Base-by-base conservation (phyloP, 2,329 filamentous ascomycete genomes). In the Pestalotiopsis sp. region DNA sequence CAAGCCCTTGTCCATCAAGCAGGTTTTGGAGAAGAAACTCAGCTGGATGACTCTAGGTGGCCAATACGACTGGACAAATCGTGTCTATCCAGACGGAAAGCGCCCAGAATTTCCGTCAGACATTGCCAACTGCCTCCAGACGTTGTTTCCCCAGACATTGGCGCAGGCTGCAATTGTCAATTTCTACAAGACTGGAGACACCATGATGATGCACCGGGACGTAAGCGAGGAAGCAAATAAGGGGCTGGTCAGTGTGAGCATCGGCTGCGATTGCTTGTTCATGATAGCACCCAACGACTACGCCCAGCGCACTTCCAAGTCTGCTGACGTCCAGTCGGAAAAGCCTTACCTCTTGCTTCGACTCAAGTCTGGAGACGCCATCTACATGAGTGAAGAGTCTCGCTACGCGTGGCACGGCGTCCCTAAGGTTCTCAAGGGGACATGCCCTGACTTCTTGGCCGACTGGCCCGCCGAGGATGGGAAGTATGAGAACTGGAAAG, bases 391-490 rank as follows among this genome's bases (percentile, higher is more conserved):
- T 64, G 88, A 92, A 23, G 85, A 90, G 68, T 92, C 93, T 3
- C 86, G 96, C 58, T 97, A 94, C 80, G 95, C 95, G 2, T 98
- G 95, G 95, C 96, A 98, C 81, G 95, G 93, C 13, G 94, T 98
- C 13, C 95, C 96, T 5, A 96, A 95, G 78, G 91, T 98, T 13
- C 77, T 98, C 45, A 87, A 89, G 61, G 88, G 83, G 1, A 97
- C 93, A 0, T 98, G 95, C 80, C 95, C 95, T 0, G 82, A 82
- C 0, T 92, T 91, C 79, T 80, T 98, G 64, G 82, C 84, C 68
- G 83, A 91, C 57, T 98, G 95, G 95, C 95, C 95, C 0, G 84
- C 85, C 2, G 79, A 82, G 57, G 82, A 81, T n/a, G 83, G 80
- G 14, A 80, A 80, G 58, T 94, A 88, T 75, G 84, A 89, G 64